Percentiles rank a stretch among this genome's conserved stretches.
Evolutionary conservation across 768 basidiomycete species (phyloP).

Genomic region (Suillus discolor): DNA sequence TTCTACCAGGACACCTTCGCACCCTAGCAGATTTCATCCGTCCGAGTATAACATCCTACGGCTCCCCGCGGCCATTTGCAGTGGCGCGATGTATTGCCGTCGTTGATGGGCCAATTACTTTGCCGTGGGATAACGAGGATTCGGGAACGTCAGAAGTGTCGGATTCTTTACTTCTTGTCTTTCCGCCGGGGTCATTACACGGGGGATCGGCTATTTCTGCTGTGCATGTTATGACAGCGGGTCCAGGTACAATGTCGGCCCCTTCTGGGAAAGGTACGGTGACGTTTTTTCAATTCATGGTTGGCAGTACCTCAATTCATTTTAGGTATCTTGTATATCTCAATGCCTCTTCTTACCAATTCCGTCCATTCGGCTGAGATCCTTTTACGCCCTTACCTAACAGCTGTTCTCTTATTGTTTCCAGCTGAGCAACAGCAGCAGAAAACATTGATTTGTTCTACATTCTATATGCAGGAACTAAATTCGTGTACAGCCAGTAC

Average conservation of each 20-base stretch:
- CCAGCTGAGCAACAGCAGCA: slow-evolving; percentile 1
- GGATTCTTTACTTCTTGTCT: slow-evolving; percentile 73
- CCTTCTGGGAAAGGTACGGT: slow-evolving; percentile 73
- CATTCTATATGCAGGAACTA: slow-evolving; percentile 38
- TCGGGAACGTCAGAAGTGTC: slow-evolving; percentile 23
- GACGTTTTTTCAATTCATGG: slow-evolving; percentile 5
- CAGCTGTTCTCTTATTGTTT: slow-evolving; percentile 41
- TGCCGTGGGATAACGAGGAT: slow-evolving; percentile 28
- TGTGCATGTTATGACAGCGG: slow-evolving; percentile 67
- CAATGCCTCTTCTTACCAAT: slow-evolving; percentile 45
- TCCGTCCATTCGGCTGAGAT: slow-evolving; percentile 36
- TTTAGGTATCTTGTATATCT: slow-evolving; percentile 62
- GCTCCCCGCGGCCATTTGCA: slow-evolving; percentile 14
- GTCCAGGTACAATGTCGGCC: slow-evolving; percentile 72
- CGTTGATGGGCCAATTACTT: slow-evolving; percentile 42
- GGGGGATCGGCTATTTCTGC: slow-evolving; percentile 49
- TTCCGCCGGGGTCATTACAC: slow-evolving; percentile 65
- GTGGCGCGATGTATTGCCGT: slow-evolving; percentile 56
- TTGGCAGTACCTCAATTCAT: slow-evolving; percentile 9
- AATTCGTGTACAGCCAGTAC: slow-evolving; percentile 3
- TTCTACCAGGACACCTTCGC: slow-evolving; percentile 34
- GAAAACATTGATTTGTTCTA: slow-evolving; percentile 60
- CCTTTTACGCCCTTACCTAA: slow-evolving; percentile 60
- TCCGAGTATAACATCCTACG: slow-evolving; percentile 5
- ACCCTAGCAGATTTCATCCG: slow-evolving; percentile 22